Base-by-base conservation (phyloP, 192 early-diverging fungal genomes). In the Chytriomyces confervae region DNA sequence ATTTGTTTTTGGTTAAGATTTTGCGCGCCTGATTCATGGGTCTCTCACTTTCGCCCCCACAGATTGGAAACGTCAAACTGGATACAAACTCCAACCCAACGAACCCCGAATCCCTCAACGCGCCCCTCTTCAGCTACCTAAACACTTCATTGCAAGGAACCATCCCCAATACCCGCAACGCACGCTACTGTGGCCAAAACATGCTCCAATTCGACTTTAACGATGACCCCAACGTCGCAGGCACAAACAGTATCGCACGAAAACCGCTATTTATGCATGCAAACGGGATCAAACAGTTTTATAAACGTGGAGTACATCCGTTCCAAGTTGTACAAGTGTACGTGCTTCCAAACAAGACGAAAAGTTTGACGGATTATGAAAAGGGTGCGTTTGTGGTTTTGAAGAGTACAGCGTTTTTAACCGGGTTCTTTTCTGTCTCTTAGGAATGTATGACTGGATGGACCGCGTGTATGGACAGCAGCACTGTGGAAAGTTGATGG, bases 201-300 rank as follows among this genome's bases (percentile, higher is more conserved):
- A 74, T 74, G 72, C 60, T 74, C 9, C 72, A 74, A 49, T 18
- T 57, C 13, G 53, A 57, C 3, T 57, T 57, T 3, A 20, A 57
- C 20, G 53, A 36, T 36, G 29, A 36, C 29, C 29, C 29, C 29
- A 36, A 36, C 43, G 2, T 36, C 27, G 1, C 20, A 6, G 60
- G 5, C 20, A 10, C 20, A 44, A 6, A 27, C 20, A 45, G 7
- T 23, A 62, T 62, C 50, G 61, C 8, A 47, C 60, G 60, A 36
- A 61, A 36, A 20, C 72, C 72, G 20, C 60, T 74, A 1, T 74
- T 74, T 27, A 11, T 74, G 13, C 72, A 74, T 29, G 72, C 72
- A n/a, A 74, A 74, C 45, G 72, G 72, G 29, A 62, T 74, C 29
- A 74, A 74, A 62, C 20, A 74, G 9, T 24, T n/a, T 29, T 74